Conservation (phyloP, 148 eudicot species). For the Chenopodium suecicum region DNA sequence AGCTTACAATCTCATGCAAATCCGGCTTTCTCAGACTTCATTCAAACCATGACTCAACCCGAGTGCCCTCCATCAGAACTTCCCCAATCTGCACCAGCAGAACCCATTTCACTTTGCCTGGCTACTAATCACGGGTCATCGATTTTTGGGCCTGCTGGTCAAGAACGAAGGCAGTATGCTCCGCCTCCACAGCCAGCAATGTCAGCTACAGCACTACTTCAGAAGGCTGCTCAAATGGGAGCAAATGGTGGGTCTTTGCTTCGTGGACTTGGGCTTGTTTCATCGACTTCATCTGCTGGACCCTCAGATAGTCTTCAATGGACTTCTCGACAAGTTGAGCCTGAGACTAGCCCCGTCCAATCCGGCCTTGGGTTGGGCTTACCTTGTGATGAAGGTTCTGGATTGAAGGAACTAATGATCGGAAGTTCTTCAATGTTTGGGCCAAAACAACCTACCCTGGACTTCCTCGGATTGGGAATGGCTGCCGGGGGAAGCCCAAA, state of each 20-base stretch:
- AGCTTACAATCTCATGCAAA: slow-evolving; percentile 46
- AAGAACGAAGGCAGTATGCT: slow-evolving; percentile 60
- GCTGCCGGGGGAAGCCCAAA: slow-evolving; percentile 64
- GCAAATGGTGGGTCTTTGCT: slow-evolving; percentile 68
- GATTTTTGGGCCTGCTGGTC: slow-evolving; percentile 61
- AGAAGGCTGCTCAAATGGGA: slow-evolving; percentile 96
- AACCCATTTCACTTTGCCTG: slow-evolving; percentile 73
- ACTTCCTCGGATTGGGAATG: slow-evolving; percentile 92
- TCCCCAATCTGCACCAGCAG: slow-evolving; percentile 43
- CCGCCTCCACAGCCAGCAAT: slow-evolving; percentile 76
- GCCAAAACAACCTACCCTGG: slow-evolving; percentile 85
- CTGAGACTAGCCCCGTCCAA: slow-evolving; percentile 41
- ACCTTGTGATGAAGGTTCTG: slow-evolving; percentile 63
- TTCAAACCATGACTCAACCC: slow-evolving; percentile 53
- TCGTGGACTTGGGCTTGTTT: slow-evolving; percentile 70
- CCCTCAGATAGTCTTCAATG: slow-evolving; percentile 42
- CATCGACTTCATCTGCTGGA: slow-evolving; percentile 46
- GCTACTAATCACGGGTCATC: slow-evolving; percentile 73
- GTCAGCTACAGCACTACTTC: slow-evolving; percentile 97
- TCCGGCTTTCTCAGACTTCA: slow-evolving; percentile 54
- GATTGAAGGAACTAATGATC: slow-evolving; percentile 79
- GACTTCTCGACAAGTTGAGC: slow-evolving; percentile 42
- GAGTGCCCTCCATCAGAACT: slow-evolving; percentile 38
- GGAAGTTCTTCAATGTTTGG: slow-evolving; percentile 75
- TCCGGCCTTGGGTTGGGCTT: slow-evolving; percentile 68